Percentiles rank a stretch among this genome's conserved stretches.
These are phyloP conservation scores for Leccinum pellstonianum DNA, from an alignment of 768 basidiomycete species.

Conservation along the genomic window DNA sequence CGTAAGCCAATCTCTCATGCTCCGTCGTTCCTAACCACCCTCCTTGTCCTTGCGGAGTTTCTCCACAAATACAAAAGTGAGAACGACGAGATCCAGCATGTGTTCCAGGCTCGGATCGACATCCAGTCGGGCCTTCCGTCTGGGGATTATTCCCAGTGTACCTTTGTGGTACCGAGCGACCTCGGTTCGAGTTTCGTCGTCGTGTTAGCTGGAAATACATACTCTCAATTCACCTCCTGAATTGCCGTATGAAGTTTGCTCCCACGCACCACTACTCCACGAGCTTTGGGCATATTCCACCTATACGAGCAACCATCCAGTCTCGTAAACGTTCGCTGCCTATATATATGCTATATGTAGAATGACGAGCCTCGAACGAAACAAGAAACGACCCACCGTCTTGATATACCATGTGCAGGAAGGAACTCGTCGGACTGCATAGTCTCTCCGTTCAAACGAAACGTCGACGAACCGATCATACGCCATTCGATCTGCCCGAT, in stretches of 20 bases:
- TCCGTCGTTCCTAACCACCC: background rate
- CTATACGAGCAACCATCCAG: constrained; percentile 32
- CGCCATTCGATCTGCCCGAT: constrained; percentile 37
- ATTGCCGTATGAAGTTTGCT: too few relatives aligned
- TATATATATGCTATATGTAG: background rate
- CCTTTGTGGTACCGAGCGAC: constrained; percentile 19
- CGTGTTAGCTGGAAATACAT: constrained; percentile 12
- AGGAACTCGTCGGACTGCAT: constrained; percentile 25
- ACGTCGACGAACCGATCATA: constrained; percentile 22
- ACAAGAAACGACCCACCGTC: constrained; percentile 12
- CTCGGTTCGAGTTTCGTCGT: constrained; percentile 14
- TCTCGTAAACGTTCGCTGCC: constrained; percentile 29
- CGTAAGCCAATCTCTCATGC: too few relatives aligned
- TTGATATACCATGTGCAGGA: constrained; percentile 12
- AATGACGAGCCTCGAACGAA: background rate
- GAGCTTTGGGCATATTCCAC: constrained; percentile 26
- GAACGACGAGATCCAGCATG: constrained; percentile 25
- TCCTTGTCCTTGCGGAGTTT: constrained; percentile 23
- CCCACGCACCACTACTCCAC: constrained; percentile 11
- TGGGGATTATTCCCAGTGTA: constrained; percentile 17
- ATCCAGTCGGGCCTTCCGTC: constrained; percentile 16
- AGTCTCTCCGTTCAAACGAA: constrained; percentile 31
- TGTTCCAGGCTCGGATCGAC: constrained; percentile 14
- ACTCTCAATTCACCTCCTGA: background rate
- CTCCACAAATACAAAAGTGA: constrained; percentile 29